Evolutionary conservation across 2,329 filamentous ascomycete genomes (phyloP).

Genomic region (Alternaria angustiovoidea): DNA sequence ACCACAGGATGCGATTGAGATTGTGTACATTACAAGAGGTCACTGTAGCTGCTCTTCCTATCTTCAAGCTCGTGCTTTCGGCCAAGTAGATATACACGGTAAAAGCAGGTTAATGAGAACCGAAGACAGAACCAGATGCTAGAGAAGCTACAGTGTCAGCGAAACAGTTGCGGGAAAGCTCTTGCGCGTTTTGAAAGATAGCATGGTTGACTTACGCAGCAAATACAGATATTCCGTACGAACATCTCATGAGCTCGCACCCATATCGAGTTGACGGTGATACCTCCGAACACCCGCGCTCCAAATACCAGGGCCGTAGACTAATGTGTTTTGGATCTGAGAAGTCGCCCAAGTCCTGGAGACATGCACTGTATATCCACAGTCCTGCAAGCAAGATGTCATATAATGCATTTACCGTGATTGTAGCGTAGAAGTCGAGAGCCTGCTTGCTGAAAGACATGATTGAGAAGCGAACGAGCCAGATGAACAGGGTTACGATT

Average conservation of each 20-base stretch:
- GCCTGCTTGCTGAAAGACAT: conserved; percentile 9
- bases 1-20: background rate
- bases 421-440: conserved; percentile 15
- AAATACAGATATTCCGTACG: conserved; percentile 18
- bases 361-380: conserved; percentile 22
- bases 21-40: background rate
- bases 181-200: background rate
- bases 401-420: conserved; percentile 25
- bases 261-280: conserved; percentile 1
- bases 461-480: conserved; percentile 22
- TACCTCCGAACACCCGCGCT: conserved; percentile 18
- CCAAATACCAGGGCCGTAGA: conserved; percentile 30
- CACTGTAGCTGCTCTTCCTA: background rate
- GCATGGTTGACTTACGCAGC: conserved; percentile 19
- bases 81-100: conserved; percentile 21
- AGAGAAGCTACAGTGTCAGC: background rate
- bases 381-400: conserved; percentile 25
- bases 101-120: conserved; percentile 22
- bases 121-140: conserved; percentile 25
- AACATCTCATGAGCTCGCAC: conserved; percentile 15
- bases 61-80: conserved; percentile 13
- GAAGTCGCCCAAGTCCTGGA: conserved; percentile 23
- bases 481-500: conserved; percentile 19
- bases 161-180: background rate
- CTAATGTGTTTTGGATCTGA: conserved; percentile 24